phyloP scores from a whole-genome alignment of 75 land plant genomes.

The Isoetes taiwanensis region DNA sequence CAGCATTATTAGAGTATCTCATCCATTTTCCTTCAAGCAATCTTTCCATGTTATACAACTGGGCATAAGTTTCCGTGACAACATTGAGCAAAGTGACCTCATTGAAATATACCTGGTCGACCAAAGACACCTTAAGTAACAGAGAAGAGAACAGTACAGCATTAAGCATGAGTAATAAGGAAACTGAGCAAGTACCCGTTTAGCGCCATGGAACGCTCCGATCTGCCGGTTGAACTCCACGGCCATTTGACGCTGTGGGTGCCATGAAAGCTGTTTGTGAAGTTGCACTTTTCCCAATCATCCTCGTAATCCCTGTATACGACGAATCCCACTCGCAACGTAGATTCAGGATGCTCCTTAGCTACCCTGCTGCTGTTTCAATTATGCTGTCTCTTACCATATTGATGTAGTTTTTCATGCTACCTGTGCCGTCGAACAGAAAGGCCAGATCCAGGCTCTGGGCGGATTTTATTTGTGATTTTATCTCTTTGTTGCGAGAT shows the following conservation, averaged over 20 bases:
- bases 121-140: no score
- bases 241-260: conserved; percentile 8
- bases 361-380: no score
- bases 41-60: conserved; percentile 17
- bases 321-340: conserved; percentile 16
- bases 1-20: conserved; percentile 12
- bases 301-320: conserved; percentile 13
- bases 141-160: no score
- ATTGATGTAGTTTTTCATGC: no score
- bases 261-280: conserved; percentile 9
- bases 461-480: no score
- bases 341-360: conserved; percentile 8
- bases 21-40: conserved; percentile 12
- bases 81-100: conserved; percentile 7
- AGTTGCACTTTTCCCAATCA: conserved; percentile 4
- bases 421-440: no score
- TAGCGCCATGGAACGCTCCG: no score
- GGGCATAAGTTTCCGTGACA: not conserved
- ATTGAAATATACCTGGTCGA: conserved; percentile 15
- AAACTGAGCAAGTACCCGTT: no score
- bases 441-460: no score
- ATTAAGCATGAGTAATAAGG: no score
- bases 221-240: conserved; percentile 15
- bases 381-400: no score
- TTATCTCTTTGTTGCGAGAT: no score